Evolutionary conservation across 2,329 filamentous ascomycete species (phyloP).

Genomic region (Calonectria fujianensis): DNA sequence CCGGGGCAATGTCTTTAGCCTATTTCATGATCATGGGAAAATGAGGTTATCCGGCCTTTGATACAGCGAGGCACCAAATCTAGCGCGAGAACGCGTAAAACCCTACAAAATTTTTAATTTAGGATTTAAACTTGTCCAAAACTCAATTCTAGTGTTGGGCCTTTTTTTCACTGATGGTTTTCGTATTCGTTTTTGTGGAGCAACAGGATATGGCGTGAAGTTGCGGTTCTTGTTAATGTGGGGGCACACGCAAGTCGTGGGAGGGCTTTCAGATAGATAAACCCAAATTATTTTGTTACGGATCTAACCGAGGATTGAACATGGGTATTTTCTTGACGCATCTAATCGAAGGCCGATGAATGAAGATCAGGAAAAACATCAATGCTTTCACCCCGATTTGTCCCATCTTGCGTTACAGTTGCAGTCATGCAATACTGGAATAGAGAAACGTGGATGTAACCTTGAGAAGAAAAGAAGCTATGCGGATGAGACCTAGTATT

Average conservation of each 20-base stretch:
- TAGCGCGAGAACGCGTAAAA: background rate
- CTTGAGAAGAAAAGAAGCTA: background rate
- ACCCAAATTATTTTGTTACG: background rate
- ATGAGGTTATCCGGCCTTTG: background rate
- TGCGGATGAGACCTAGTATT: background rate
- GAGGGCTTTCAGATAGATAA: too few relatives aligned
- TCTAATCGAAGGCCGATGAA: background rate
- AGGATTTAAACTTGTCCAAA: background rate
- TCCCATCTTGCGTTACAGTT: background rate
- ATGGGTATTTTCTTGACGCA: background rate
- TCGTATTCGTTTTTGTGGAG: too few relatives aligned
- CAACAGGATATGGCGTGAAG: too few relatives aligned
- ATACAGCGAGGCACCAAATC: background rate
- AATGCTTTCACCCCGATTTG: background rate
- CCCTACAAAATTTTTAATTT: background rate
- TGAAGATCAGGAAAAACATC: background rate
- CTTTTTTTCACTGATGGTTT: too few relatives aligned
- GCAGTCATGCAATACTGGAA: background rate
- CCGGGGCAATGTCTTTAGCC: constrained; percentile 10
- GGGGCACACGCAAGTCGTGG: too few relatives aligned
- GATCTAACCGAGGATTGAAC: background rate
- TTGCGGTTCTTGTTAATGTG: too few relatives aligned
- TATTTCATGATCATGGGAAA: background rate
- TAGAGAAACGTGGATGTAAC: background rate
- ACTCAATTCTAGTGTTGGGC: background rate